Percentiles rank a stretch among this genome's conserved stretches.
These are phyloP conservation scores for Acanthamoeba lenticulata DNA, from an alignment of 208 protist species.

Conservation along the genomic window DNA sequence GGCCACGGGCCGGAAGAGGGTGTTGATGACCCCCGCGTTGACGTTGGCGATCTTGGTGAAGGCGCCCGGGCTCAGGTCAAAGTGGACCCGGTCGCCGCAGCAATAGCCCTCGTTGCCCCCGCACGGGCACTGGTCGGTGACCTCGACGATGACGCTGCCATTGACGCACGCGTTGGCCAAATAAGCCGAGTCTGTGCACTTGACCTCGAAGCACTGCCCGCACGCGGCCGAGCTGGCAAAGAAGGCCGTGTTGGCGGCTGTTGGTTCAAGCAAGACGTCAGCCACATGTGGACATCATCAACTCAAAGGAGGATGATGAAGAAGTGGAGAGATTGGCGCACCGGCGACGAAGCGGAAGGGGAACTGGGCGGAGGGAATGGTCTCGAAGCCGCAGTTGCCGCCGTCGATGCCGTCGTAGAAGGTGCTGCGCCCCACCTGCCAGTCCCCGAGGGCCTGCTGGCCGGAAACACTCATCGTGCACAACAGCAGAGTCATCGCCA, in stretches of 20 bases:
- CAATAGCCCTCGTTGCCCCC: conserved; percentile 48
- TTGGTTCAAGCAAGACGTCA: background rate
- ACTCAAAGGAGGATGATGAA: background rate
- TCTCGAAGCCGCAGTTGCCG: conserved; percentile 45
- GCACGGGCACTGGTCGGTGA: conserved; percentile 58
- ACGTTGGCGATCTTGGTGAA: background rate
- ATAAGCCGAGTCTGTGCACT: background rate
- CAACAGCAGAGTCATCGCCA: no score
- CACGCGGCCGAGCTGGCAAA: background rate
- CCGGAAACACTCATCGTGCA: no score
- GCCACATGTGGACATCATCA: no score
- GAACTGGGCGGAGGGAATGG: background rate
- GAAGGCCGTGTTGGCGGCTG: conserved; percentile 36
- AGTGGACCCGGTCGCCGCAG: conserved; percentile 10
- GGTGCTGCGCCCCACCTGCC: conserved; percentile 32
- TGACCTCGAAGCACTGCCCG: conserved; percentile 47
- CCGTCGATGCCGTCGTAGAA: conserved; percentile 43
- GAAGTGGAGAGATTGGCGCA: background rate
- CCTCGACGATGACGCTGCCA: background rate
- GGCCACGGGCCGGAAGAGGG: background rate
- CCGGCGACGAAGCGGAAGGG: conserved; percentile 15
- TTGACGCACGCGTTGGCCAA: conserved; percentile 1
- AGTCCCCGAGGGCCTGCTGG: background rate
- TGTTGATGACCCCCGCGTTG: background rate
- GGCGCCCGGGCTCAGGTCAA: conserved; percentile 32